phyloP scores from a whole-genome alignment of 73 alveolate species.

The Paramecium pentaurelia region DNA sequence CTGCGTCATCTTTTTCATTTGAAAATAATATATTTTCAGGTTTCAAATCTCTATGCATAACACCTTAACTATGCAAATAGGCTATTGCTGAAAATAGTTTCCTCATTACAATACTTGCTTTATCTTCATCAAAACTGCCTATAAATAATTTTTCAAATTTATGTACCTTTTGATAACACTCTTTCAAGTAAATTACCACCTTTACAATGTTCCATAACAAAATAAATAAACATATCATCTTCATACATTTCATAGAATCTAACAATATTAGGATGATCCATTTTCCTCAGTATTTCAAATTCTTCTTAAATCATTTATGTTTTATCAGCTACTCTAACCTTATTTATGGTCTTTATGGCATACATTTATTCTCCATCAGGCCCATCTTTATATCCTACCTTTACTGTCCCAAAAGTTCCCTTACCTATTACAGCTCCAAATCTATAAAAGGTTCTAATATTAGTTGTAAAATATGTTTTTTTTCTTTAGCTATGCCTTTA shows the following conservation, averaged over 20 bases:
- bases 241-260: constrained; percentile 51
- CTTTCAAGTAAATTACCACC: constrained; percentile 51
- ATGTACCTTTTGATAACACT: neutral
- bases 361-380: neutral
- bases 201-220: constrained; percentile 50
- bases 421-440: constrained; percentile 46
- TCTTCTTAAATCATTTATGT: neutral
- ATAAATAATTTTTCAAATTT: neutral
- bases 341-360: constrained; percentile 17
- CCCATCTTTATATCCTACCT: constrained; percentile 4
- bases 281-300: constrained; percentile 34
- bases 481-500: neutral
- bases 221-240: constrained; percentile 54
- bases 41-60: constrained; percentile 73
- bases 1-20: constrained; percentile 56
- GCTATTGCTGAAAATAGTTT: constrained; percentile 54
- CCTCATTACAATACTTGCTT: constrained; percentile 28
- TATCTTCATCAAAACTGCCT: constrained; percentile 41
- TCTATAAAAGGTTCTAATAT: constrained; percentile 36
- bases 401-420: constrained; percentile 55
- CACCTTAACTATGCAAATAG: constrained; percentile 65
- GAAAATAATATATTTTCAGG: constrained; percentile 73
- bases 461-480: neutral
- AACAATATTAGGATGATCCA: constrained; percentile 57
- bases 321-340: neutral